Base-by-base conservation (phyloP, 1,284 basidiomycete species). In the Ustilago hordei region DNA sequence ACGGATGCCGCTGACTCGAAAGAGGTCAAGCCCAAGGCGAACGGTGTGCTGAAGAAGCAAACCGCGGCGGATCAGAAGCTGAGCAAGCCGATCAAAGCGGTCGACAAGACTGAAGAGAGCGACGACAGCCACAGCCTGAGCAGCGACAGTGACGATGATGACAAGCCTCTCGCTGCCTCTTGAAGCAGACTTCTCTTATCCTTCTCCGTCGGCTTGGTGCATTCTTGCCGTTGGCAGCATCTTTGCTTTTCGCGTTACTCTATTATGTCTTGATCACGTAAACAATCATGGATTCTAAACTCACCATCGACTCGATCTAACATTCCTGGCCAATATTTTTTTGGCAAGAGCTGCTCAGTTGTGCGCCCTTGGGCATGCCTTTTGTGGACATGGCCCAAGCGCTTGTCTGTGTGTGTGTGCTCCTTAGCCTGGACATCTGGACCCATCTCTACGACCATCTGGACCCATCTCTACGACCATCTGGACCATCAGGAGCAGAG, bases 161-260 rank as follows among this genome's bases (percentile, higher is more conserved):
- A 80, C 47, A 77, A 71, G 57, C 76, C 76, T 6, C 72, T 78
- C 11, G 76, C 74, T 45, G 61, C 61, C 5, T 45, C 61, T 45
- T 63, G 12, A 13, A 5, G 28, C 23, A 31, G 39, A 45, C 47
- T 15, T 43, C 23, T 13, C 38, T 12, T 12, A 15, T 38, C 15
- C 41, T 43, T 3, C 31, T 28, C 12, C 32, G 5, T 41, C 19
- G 52, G 28, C 36, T 11, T 50, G 5, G 19, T 34, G 3, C 23
- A 8, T 11, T 15, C 19, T 32, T 9, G 35, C 1, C 0, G 23
- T 28, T 28, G 23, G 43, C 15, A 15, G n/a, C 32, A 59, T 15
- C 36, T 53, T 34, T 4, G 8, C 9, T 54, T 11, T 54, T 52
- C 1, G 53, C 34, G 12, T 54, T 4, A 50, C 23, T 32, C 31